Base-by-base conservation (phyloP, 768 basidiomycete genomes). In the Suillus tomentosus region DNA sequence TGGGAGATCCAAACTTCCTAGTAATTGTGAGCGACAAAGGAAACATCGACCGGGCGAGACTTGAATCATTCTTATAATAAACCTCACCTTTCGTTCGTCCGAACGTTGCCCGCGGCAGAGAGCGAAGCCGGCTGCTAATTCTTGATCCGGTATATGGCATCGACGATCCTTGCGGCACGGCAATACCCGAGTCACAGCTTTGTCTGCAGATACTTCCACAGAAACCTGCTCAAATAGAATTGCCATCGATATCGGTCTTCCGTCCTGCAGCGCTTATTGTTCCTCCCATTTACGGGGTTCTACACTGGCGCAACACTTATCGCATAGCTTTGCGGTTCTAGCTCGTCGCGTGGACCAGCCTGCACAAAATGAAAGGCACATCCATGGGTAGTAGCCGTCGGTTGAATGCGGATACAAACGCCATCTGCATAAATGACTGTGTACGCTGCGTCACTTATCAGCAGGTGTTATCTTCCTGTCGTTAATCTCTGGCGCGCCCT, bases 11-110 rank as follows among this genome's bases (percentile, higher is more conserved):
- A 24, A 14, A 8, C 14, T 15, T 50, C 6, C 0, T 50, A 50
- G 24, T 15, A 27, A 27, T 51, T 27, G 50, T 51, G 50, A 51
- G 50, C 31, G 19, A 34, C 31, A 31, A 54, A 54, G 19, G 10
- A 31, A 10, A 34, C 19, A 2, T 19, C 17, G 31, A n/a, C 9
- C 10, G 17, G 31, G 10, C 51, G 15, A 53, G 27, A 17, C 27
- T 53, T 10, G 15, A 53, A 10, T 19, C 51, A 54, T 54, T 34
- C 53, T 54, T 54, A 54, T 54, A 54, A 54, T 53, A 34, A 53
- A 53, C 19, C 31, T 53, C 27, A 31, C 27, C 27, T 11, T 34
- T 5, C n/a, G 19, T 34, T 54, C 51, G 51, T 34, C 51, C 51
- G 51, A 53, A 53, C 0, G 31, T 19, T 54, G 50, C 27, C 14